These are phyloP conservation scores for Rutstroemia sydowiana DNA, from an alignment of 2,329 filamentous ascomycete species.

Conservation along the genomic window DNA sequence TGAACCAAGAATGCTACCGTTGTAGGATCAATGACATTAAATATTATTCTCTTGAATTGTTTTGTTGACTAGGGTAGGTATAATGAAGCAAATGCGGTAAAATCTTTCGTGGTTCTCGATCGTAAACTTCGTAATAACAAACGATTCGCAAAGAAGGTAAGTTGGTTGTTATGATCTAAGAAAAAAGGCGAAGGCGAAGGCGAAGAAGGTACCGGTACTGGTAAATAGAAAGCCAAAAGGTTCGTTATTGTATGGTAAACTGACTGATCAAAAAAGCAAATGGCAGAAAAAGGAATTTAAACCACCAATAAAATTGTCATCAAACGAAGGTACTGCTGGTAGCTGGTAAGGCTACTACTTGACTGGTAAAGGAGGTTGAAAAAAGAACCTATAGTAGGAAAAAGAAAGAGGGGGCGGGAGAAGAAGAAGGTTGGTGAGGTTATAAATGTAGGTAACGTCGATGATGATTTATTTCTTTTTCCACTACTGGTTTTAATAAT, in stretches of 20 bases:
- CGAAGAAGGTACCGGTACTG: background rate
- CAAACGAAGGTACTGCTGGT: background rate
- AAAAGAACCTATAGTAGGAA: background rate
- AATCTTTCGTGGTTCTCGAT: background rate
- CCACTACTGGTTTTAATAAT: background rate
- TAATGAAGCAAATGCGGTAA: conserved; percentile 2
- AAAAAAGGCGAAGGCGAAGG: background rate
- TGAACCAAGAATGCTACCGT: background rate
- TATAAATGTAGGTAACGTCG: too few species aligned
- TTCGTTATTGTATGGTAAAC: background rate
- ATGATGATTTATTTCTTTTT: too few species aligned
- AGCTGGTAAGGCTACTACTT: too few species aligned
- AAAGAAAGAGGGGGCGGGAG: background rate
- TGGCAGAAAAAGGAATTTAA: background rate
- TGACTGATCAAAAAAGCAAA: background rate
- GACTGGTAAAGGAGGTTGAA: background rate
- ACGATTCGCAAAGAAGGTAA: too few species aligned
- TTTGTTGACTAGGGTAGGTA: background rate
- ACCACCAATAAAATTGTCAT: background rate
- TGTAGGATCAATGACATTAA: background rate
- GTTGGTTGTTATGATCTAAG: too few species aligned
- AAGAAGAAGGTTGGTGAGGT: too few species aligned
- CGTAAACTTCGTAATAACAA: background rate
- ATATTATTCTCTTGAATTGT: conserved; percentile 5
- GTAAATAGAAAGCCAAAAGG: background rate